Base-by-base conservation (phyloP, 495 filamentous ascomycete species). In the Trichoderma orchidacearum region DNA sequence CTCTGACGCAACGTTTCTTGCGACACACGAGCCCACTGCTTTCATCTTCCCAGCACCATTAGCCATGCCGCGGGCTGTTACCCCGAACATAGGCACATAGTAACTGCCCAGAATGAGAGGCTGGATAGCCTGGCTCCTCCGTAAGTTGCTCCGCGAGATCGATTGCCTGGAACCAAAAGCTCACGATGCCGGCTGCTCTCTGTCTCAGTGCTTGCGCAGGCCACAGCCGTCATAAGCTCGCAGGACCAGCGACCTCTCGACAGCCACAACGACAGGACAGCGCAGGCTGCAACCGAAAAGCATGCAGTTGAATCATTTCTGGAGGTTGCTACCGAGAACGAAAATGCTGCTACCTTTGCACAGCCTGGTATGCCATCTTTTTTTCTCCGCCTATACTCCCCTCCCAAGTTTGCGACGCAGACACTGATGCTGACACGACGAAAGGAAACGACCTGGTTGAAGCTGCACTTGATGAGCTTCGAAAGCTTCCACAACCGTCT, bases 171-270 rank as follows among this genome's bases (percentile, higher is more conserved):
- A n/a, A 17, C 35, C 29, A 12, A 30, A 31, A 45, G 15, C 53
- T 58, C 53, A 54, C 36, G 50, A 55, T 38, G 45, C 52, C 27
- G 15, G 31, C 35, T 54, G 9, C 17, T 54, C 25, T 53, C 51
- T 8, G 36, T 36, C 30, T 29, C 58, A 77, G 75, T 77, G 73
- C 73, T 77, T 11, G 64, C 74, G 71, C 75, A 76, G 73, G 64
- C 66, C 56, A 56, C 64, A 55, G 63, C 64, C 21, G 59, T 68
- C 55, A 52, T 66, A 53, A 60, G 58, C 54, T 70, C 71, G 29
- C 64, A 66, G 12, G 62, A 68, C 3, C 71, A 74, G 50, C 58
- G 71, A 56, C 66, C 71, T 5, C 57, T 72, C n/a, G 64, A 52
- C 45, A 41, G 58, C 30, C 61, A 66, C 31, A 58, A 62, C 8